These are phyloP conservation scores for Casaregolazyma suthepensis DNA, from an alignment of 1,139 yeast genomes.

Conservation along the genomic window DNA sequence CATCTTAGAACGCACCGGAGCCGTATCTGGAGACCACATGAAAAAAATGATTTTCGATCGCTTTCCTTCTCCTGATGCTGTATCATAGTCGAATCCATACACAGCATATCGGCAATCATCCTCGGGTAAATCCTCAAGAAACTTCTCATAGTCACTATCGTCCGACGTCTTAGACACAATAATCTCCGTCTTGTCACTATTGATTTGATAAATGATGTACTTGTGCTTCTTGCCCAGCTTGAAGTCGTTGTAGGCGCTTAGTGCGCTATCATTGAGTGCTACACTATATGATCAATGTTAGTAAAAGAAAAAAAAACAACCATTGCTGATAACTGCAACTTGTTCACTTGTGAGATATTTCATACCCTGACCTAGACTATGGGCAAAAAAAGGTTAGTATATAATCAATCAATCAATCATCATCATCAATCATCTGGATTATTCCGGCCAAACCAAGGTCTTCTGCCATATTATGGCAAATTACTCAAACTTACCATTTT, in stretches of 20 bases:
- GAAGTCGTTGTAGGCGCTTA: constrained; percentile 88
- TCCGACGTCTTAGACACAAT: constrained; percentile 80
- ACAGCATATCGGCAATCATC: constrained; percentile 94
- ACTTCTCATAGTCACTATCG: constrained; percentile 69
- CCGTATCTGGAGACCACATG: constrained; percentile 98
- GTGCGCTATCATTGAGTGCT: constrained; percentile 91
- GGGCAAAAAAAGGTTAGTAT: neutral
- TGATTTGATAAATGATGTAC: constrained; percentile 74
- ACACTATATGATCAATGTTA: constrained; percentile 36
- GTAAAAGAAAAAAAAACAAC: neutral
- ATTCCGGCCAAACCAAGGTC: neutral
- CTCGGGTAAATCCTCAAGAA: constrained; percentile 86
- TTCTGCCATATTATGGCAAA: neutral
- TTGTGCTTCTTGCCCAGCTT: constrained; percentile 90
- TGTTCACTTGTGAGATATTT: neutral
- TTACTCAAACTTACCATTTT: neutral
- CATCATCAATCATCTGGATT: neutral
- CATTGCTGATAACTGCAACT: neutral
- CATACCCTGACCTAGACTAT: constrained; percentile 1
- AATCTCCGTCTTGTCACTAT: constrained; percentile 82
- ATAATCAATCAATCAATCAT: constrained; percentile 2
- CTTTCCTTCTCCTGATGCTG: constrained; percentile 88
- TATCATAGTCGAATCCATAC: constrained; percentile 92
- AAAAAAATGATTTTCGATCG: constrained; percentile 86
- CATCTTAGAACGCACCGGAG: constrained; percentile 90